Percentiles rank a stretch among this genome's conserved stretches.
These are phyloP conservation scores for Phanerochaete sordida DNA, from an alignment of 768 basidiomycete genomes.

Conservation along the genomic window DNA sequence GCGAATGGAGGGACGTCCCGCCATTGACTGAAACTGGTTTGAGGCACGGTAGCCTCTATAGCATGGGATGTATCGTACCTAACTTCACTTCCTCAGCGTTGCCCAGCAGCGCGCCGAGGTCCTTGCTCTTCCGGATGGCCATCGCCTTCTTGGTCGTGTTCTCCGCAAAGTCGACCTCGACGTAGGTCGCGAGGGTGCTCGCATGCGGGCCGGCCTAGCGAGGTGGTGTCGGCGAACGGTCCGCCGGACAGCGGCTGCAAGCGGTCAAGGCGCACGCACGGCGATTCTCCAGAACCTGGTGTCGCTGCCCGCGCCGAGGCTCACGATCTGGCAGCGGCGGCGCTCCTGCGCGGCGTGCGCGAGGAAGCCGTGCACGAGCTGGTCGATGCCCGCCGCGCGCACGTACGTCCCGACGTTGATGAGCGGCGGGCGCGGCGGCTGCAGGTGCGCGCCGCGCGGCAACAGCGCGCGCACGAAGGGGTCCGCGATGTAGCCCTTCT, in stretches of 20 bases:
- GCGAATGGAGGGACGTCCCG: constrained; percentile 53
- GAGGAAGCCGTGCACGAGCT: constrained; percentile 67
- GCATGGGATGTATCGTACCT: constrained; percentile 3
- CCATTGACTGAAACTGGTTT: constrained; percentile 50
- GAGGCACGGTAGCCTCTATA: constrained; percentile 41
- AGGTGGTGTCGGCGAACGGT: neutral
- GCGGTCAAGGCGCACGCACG: constrained; percentile 45
- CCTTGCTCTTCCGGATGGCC: constrained; percentile 67
- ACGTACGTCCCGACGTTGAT: constrained; percentile 96
- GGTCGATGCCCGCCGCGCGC: constrained; percentile 76
- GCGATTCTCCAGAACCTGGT: constrained; percentile 90
- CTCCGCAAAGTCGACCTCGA: constrained; percentile 91
- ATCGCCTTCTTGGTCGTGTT: constrained; percentile 81
- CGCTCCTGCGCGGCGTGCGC: constrained; percentile 37
- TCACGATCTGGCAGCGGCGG: constrained; percentile 81
- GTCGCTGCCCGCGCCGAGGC: constrained; percentile 93
- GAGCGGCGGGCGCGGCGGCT: constrained; percentile 67
- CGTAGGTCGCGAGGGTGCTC: constrained; percentile 53
- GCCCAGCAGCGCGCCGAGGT: constrained; percentile 50
- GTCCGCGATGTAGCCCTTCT: constrained; percentile 76
- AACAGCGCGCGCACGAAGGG: constrained; percentile 69
- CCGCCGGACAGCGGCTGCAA: neutral
- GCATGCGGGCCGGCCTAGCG: constrained; percentile 54
- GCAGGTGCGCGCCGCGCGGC: constrained; percentile 55
- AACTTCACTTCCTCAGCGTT: constrained; percentile 37